phyloP scores from a whole-genome alignment of 345 rosid genomes.

The Euphorbia pulcherrima region DNA sequence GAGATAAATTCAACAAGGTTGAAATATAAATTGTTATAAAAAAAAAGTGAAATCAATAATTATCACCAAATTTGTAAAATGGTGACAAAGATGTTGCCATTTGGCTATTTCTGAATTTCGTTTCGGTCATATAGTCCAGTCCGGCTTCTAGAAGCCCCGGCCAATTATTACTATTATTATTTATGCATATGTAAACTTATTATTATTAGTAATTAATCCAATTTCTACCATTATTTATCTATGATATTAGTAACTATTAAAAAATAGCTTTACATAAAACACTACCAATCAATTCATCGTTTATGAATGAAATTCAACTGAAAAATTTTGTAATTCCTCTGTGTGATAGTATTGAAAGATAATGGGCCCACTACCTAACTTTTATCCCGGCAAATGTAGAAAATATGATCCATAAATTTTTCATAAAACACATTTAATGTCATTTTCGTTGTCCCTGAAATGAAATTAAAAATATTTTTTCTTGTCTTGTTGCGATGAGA shows the following conservation, averaged over 20 bases:
- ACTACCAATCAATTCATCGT: too few species aligned
- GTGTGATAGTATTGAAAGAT: background rate
- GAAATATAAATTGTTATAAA: background rate
- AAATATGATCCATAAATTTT: background rate
- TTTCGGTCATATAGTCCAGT: background rate
- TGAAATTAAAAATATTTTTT: background rate
- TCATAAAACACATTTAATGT: background rate
- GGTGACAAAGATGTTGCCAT: background rate
- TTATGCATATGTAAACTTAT: too few species aligned
- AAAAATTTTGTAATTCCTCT: background rate
- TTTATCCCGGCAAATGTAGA: background rate
- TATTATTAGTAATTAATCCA: too few species aligned
- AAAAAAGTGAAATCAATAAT: background rate
- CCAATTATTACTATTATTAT: background rate
- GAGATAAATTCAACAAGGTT: background rate
- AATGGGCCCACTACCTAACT: background rate
- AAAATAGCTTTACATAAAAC: too few species aligned
- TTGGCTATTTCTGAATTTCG: background rate
- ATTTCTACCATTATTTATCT: too few species aligned
- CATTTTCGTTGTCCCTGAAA: background rate
- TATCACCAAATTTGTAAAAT: background rate
- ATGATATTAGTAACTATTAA: too few species aligned
- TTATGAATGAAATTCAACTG: too few species aligned
- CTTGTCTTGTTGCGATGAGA: background rate
- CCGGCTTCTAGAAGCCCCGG: background rate